Evolutionary conservation across 495 filamentous ascomycete species (phyloP).

Genomic region (Ascodesmis nigricans): DNA sequence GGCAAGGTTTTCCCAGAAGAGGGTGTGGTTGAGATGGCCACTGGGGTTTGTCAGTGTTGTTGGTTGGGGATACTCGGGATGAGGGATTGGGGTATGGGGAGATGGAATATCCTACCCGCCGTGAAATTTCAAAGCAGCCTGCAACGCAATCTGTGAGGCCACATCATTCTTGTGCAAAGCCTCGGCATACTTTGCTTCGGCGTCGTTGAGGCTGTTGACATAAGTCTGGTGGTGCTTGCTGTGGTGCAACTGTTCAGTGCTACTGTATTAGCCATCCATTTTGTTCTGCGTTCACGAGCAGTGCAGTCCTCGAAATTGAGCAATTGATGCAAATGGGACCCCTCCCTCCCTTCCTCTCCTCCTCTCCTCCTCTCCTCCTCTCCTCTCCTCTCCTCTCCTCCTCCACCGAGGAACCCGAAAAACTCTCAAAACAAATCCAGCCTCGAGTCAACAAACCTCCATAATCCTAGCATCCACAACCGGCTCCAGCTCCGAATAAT

Average conservation of each 20-base stretch:
- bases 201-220: conserved; percentile 48
- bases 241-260: conserved; percentile 42
- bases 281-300: too few species aligned
- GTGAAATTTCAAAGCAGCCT: conserved; percentile 87
- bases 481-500: conserved; percentile 83
- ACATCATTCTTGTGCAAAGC: conserved; percentile 38
- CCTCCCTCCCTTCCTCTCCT: neutral
- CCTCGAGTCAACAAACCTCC: conserved; percentile 43
- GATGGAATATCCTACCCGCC: conserved; percentile 30
- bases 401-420: too few species aligned
- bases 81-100: neutral
- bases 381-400: too few species aligned
- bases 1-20: conserved; percentile 97
- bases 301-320: too few species aligned
- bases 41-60: conserved; percentile 18
- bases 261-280: conserved; percentile 30
- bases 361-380: neutral
- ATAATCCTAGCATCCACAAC: conserved; percentile 93
- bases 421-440: neutral
- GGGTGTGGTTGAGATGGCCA: conserved; percentile 79
- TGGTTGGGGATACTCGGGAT: neutral
- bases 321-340: too few species aligned
- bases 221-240: conserved; percentile 61
- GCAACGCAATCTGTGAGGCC: conserved; percentile 51
- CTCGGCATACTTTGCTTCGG: conserved; percentile 36